Evolutionary conservation across 140 eudicot genomes (phyloP).

Genomic region (Anethum foeniculum): DNA sequence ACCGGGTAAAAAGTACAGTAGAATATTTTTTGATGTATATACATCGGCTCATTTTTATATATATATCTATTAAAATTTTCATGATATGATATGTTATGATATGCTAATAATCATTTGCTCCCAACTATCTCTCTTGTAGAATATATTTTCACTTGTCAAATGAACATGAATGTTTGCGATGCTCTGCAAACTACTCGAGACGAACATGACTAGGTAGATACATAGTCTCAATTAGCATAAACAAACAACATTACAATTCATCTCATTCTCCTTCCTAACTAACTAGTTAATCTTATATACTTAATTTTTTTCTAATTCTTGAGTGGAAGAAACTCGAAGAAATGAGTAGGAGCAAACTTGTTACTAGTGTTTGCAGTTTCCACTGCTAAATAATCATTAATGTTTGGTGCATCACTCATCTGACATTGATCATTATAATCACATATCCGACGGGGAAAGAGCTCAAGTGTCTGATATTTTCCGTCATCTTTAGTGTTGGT

Average conservation of each 20-base stretch:
- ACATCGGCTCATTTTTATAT: too few relatives aligned
- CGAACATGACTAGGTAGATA: background rate
- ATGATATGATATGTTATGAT: too few relatives aligned
- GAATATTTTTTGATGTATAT: too few relatives aligned
- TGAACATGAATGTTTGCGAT: background rate
- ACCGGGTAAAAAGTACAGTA: too few relatives aligned
- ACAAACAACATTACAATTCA: background rate
- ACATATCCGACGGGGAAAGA: background rate
- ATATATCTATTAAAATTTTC: too few relatives aligned
- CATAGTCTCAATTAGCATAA: background rate
- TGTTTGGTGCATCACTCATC: background rate
- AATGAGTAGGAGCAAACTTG: slow-evolving; percentile 6
- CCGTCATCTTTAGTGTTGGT: background rate
- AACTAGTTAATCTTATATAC: background rate
- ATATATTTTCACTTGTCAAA: background rate
- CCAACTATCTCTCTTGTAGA: too few relatives aligned
- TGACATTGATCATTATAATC: background rate
- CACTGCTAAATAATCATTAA: background rate
- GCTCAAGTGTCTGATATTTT: slow-evolving; percentile 10
- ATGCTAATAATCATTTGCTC: too few relatives aligned
- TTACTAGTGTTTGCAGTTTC: background rate
- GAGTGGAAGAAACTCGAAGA: slow-evolving; percentile 12
- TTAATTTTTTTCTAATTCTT: background rate
- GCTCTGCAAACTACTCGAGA: background rate
- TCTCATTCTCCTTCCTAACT: background rate